Evolutionary conservation across 2,329 filamentous ascomycete species (phyloP).

Genomic region (Fusarium tupiense): DNA sequence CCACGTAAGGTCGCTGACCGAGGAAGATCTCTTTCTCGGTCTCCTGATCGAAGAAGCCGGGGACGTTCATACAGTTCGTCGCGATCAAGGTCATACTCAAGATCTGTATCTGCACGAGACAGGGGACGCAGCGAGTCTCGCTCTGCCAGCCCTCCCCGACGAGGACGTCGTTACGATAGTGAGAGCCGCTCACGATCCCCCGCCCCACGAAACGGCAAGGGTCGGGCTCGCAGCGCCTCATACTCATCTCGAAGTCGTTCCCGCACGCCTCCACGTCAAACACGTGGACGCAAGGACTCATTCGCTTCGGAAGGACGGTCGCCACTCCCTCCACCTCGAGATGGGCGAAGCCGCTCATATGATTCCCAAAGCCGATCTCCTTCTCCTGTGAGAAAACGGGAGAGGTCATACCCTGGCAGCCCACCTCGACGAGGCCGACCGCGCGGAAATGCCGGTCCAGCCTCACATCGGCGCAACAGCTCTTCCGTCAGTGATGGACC

Average conservation of each 20-base stretch:
- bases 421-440: conserved; percentile 39
- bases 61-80: conserved; percentile 43
- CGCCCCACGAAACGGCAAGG: conserved; percentile 41
- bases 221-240: conserved; percentile 43
- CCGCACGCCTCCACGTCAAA: conserved; percentile 40
- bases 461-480: conserved; percentile 45
- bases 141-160: conserved; percentile 46
- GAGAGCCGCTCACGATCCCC: conserved; percentile 45
- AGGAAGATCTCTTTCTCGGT: conserved; percentile 44
- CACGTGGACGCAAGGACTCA: conserved; percentile 32
- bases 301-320: conserved; percentile 37
- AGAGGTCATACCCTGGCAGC: conserved; percentile 32
- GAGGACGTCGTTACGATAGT: conserved; percentile 37
- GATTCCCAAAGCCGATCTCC: conserved; percentile 38
- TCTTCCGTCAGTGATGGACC: conserved; percentile 47
- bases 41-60: conserved; percentile 40
- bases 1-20: conserved; percentile 40
- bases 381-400: conserved; percentile 35
- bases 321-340: conserved; percentile 31
- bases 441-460: conserved; percentile 27
- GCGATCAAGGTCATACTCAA: conserved; percentile 58
- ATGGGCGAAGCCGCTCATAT: conserved; percentile 37
- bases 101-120: conserved; percentile 49
- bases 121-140: conserved; percentile 40
- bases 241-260: conserved; percentile 48